A percentile compares a stretch with the other conserved stretches of the same genome.
Evolutionary conservation across 2,329 filamentous ascomycete genomes (phyloP).

Genomic region (Samsoniella hepiali): DNA sequence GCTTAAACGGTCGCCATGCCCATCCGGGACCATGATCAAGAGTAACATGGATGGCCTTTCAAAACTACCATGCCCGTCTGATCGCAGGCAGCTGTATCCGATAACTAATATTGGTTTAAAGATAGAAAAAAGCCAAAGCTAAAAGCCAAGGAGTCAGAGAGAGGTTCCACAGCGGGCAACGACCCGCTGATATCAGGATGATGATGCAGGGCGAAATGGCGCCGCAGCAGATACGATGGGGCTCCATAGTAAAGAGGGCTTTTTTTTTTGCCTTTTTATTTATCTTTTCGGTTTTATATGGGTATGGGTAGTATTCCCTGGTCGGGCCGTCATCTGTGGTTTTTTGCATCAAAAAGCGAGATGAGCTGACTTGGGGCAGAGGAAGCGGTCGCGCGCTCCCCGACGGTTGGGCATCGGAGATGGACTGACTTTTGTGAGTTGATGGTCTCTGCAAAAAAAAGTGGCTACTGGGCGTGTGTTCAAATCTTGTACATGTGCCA

Average conservation of each 20-base stretch:
- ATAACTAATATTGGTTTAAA: not conserved
- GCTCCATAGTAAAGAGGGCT: conserved; percentile 10
- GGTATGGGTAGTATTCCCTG: not conserved
- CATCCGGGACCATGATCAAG: too few species aligned
- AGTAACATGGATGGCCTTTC: too few species aligned
- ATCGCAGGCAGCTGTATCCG: too few species aligned
- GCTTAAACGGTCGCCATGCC: too few species aligned
- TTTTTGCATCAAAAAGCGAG: not conserved
- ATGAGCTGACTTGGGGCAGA: not conserved
- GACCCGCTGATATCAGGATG: conserved; percentile 16
- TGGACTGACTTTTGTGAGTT: not conserved
- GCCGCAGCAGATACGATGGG: conserved; percentile 17
- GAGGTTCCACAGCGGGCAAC: conserved; percentile 15
- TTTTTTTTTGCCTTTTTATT: conserved; percentile 10
- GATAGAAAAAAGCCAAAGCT: not conserved
- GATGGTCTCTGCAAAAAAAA: not conserved
- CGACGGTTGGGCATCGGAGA: not conserved
- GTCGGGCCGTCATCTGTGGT: not conserved
- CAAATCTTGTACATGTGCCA: too few species aligned
- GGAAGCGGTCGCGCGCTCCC: not conserved
- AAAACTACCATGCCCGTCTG: too few species aligned
- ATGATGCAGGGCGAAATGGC: not conserved
- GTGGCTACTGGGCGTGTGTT: too few species aligned
- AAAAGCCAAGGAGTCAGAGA: not conserved
- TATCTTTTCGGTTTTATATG: not conserved